phyloP scores from a whole-genome alignment of 129 eudicot genomes.

The Gnaphalium uliginosum region DNA sequence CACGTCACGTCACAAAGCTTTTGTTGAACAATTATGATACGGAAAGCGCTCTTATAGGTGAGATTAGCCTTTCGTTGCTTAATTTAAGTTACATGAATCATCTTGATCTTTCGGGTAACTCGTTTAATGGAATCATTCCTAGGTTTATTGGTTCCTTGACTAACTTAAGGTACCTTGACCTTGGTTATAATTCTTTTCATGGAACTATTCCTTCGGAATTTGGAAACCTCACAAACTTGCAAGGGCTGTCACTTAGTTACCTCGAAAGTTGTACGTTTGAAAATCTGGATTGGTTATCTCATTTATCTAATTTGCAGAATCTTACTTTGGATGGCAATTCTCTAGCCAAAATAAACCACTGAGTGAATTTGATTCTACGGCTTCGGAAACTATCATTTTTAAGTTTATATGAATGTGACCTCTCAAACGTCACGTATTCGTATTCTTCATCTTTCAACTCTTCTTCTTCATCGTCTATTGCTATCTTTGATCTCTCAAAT shows the following conservation, averaged over 20 bases:
- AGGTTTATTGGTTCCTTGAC: background rate
- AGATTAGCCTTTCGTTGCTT: conserved; percentile 5
- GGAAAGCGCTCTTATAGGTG: background rate
- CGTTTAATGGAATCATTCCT: background rate
- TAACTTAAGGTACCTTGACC: background rate
- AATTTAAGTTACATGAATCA: background rate
- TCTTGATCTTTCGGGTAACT: background rate
- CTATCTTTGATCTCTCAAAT: background rate
- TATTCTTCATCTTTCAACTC: conserved; percentile 9
- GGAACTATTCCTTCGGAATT: conserved; percentile 4
- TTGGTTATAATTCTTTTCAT: background rate
- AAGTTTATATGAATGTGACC: conserved; percentile 6
- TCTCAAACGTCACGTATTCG: conserved; percentile 7
- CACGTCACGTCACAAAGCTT: background rate
- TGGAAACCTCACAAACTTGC: conserved; percentile 21
- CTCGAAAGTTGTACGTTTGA: background rate
- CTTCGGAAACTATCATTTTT: background rate
- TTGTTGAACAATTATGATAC: background rate
- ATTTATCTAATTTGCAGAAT: background rate
- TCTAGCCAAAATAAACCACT: background rate
- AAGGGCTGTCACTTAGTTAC: background rate
- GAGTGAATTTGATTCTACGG: background rate
- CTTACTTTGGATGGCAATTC: background rate
- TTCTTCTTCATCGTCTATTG: conserved; percentile 1
- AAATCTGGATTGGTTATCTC: conserved; percentile 4